Conservation (phyloP, 2,329 filamentous ascomycete genomes). For the Botrytis squamosa region DNA sequence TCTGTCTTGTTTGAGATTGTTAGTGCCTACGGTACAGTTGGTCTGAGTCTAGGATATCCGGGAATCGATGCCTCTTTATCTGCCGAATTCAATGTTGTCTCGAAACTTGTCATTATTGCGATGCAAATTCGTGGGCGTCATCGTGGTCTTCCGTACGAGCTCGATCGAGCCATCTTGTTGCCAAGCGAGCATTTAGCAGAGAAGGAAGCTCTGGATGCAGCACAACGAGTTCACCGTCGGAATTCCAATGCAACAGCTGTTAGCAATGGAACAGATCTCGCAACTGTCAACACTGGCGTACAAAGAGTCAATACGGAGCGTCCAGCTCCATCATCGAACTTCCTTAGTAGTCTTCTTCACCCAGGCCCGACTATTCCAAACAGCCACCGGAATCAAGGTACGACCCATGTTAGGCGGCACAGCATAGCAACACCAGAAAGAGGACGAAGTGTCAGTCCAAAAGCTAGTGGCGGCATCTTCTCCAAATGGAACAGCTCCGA, state of each 20-base stretch:
- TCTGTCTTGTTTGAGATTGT: constrained; percentile 79
- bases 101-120: constrained; percentile 64
- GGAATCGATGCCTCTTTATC: constrained; percentile 76
- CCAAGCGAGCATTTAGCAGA: constrained; percentile 63
- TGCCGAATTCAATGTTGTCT: constrained; percentile 68
- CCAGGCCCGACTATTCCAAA: constrained; percentile 38
- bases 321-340: constrained; percentile 26
- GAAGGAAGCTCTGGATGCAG: constrained; percentile 53
- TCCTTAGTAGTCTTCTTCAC: constrained; percentile 36
- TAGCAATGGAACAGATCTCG: constrained; percentile 16
- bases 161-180: constrained; percentile 68
- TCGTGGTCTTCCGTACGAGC: constrained; percentile 65
- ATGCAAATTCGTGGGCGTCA: constrained; percentile 71
- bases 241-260: constrained; percentile 24
- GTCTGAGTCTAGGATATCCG: constrained; percentile 81
- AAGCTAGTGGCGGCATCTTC: constrained; percentile 10
- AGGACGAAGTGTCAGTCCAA: constrained; percentile 16
- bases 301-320: constrained; percentile 23
- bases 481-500: constrained; percentile 17
- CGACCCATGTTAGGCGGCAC: constrained; percentile 13
- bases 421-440: constrained; percentile 14
- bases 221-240: constrained; percentile 23
- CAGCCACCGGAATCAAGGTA: constrained; percentile 26
- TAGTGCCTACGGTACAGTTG: constrained; percentile 92
- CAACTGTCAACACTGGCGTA: constrained; percentile 16